Evolutionary conservation across 2,329 filamentous ascomycete species (phyloP).

Genomic region (Monilinia fructicola): DNA sequence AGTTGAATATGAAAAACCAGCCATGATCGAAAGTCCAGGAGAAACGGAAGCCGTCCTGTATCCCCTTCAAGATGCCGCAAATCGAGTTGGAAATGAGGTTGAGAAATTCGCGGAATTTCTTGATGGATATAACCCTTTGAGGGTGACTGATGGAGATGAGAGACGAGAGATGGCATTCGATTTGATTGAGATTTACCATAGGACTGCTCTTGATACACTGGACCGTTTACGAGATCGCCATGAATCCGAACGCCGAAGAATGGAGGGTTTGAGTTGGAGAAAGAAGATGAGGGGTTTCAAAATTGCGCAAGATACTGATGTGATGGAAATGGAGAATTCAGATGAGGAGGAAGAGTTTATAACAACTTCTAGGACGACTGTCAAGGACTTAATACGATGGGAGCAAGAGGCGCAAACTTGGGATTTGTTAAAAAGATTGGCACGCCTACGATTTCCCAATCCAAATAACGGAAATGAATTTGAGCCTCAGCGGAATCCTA

Average conservation of each 20-base stretch:
- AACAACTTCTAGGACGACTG: slow-evolving; percentile 38
- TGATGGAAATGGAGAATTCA: slow-evolving; percentile 50
- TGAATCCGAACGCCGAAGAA: slow-evolving; percentile 35
- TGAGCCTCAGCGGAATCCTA: slow-evolving; percentile 24
- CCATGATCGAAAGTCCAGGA: slow-evolving; percentile 39
- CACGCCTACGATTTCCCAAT: slow-evolving; percentile 64
- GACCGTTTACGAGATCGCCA: slow-evolving; percentile 47
- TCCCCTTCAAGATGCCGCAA: slow-evolving; percentile 62
- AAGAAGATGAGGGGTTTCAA: slow-evolving; percentile 43
- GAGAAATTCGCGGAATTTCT: slow-evolving; percentile 82
- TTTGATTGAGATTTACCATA: slow-evolving; percentile 65
- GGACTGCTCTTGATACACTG: slow-evolving; percentile 51
- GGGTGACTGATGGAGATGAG: slow-evolving; percentile 50
- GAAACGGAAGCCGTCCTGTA: slow-evolving; percentile 52
- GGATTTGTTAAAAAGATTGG: slow-evolving; percentile 67
- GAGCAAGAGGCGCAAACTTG: slow-evolving; percentile 87
- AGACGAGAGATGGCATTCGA: slow-evolving; percentile 66
- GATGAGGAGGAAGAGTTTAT: slow-evolving; percentile 48
- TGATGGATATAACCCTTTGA: slow-evolving; percentile 67
- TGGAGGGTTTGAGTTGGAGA: slow-evolving; percentile 34
- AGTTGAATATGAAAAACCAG: slow-evolving; percentile 32
- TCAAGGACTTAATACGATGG: slow-evolving; percentile 61
- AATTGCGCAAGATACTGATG: slow-evolving; percentile 36
- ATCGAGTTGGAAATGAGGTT: slow-evolving; percentile 75
- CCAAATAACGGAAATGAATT: slow-evolving; percentile 35